A percentile compares a stretch with the other conserved stretches of the same genome.
Conservation (phyloP, 2,329 filamentous ascomycete species). For the Diaporthe helianthi region DNA sequence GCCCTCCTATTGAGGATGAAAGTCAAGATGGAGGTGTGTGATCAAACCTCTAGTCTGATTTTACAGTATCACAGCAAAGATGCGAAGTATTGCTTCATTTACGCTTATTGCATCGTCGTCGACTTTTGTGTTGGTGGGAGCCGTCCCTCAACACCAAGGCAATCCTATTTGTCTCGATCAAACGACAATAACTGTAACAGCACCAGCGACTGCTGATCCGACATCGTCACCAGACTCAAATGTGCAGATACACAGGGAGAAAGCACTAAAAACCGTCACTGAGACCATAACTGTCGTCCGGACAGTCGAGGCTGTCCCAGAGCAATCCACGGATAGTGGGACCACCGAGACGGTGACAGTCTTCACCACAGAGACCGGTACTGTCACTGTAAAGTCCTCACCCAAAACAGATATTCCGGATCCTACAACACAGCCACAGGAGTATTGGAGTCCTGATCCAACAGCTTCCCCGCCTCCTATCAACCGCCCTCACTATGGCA, state of each 20-base stretch:
- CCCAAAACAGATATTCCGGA: neutral
- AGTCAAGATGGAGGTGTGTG: neutral
- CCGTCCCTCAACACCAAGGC: conserved; percentile 25
- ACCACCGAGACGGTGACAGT: conserved; percentile 23
- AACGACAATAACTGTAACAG: conserved; percentile 23
- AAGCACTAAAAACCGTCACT: conserved; percentile 3
- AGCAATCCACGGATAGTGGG: neutral
- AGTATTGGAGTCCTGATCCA: neutral
- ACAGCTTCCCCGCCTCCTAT: neutral
- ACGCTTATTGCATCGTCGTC: conserved; percentile 8
- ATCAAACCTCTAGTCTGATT: neutral
- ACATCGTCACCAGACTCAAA: neutral
- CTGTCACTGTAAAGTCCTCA: neutral
- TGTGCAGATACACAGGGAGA: neutral
- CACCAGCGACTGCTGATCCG: neutral
- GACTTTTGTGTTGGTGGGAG: conserved; percentile 15
- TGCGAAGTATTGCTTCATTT: conserved; percentile 15
- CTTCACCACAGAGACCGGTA: conserved; percentile 10
- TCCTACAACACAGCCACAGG: neutral
- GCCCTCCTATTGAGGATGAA: neutral
- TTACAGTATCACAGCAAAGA: neutral
- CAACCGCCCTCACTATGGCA: conserved; percentile 1
- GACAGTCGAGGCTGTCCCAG: neutral
- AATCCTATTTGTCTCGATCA: conserved; percentile 4
- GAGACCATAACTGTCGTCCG: conserved; percentile 10